These are phyloP conservation scores for Aspergillus brasiliensis DNA, from an alignment of 2,329 filamentous ascomycete genomes.

Conservation along the genomic window DNA sequence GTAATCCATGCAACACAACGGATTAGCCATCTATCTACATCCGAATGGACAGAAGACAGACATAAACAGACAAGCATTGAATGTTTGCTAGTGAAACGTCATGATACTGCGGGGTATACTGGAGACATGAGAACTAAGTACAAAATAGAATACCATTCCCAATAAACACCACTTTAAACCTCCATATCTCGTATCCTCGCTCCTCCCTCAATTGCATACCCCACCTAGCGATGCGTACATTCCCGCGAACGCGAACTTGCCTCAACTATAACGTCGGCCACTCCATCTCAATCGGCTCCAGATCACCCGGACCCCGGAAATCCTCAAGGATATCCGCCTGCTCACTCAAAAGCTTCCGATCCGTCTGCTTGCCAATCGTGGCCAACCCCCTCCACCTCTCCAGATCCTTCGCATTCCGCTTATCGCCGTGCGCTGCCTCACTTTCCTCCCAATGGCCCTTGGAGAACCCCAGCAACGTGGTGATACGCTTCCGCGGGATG, in stretches of 20 bases:
- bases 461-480: conserved; percentile 57
- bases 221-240: not conserved
- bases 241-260: not conserved
- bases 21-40: not conserved
- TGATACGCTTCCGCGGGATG: conserved; percentile 52
- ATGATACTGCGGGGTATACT: not conserved
- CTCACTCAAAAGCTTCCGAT: conserved; percentile 56
- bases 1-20: not conserved
- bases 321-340: conserved; percentile 55
- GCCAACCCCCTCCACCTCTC: conserved; percentile 57
- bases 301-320: conserved; percentile 53
- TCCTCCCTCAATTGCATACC: not conserved
- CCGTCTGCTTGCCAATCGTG: conserved; percentile 53
- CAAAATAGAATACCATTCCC: not conserved
- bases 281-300: conserved; percentile 50
- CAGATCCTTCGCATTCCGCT: conserved; percentile 55
- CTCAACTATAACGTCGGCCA: conserved; percentile 36
- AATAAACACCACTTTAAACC: not conserved
- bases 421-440: conserved; percentile 57
- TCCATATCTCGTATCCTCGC: not conserved
- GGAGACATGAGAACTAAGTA: not conserved
- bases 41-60: not conserved
- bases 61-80: not conserved
- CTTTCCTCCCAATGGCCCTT: conserved; percentile 59
- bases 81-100: not conserved